Base-by-base conservation (phyloP, 805 yeast species). In the Metschnikowia kunwiensis region DNA sequence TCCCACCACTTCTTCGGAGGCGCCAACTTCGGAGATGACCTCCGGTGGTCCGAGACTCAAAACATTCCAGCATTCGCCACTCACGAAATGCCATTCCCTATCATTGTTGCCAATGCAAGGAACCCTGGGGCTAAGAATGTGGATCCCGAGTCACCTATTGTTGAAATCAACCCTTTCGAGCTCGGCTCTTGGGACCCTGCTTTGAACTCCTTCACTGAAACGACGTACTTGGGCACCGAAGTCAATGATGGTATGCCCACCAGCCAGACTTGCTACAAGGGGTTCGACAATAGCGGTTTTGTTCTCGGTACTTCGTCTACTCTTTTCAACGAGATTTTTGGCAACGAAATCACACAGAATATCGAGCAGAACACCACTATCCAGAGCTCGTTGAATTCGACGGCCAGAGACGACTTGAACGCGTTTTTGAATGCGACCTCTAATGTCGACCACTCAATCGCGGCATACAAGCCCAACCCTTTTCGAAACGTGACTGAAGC, bases 221-320 rank as follows among this genome's bases (percentile, higher is more conserved):
- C 73, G 22, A 66, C 64, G 41, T 79, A 69, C 46, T 52, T 80
- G 24, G 86, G 86, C 0, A 61, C 82, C 0, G 30, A 55, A 1
- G 49, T 78, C 7, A 38, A 45, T 18, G 58, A 67, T 28, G 85
- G 84, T 0, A 46, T 40, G 12, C 63, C 78, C 0, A 39, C 36
- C 4, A 45, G 65, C 1, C 36, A 60, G 2, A 11, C 24, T 4
- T 80, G 86, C 47, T 57, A 65, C 19, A 53, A 60, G 2, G 79
- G 77, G 4, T 77, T 66, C 47, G 86, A 80, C 46, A 76, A 77
- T 46, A 61, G 72, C 20, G 80, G 80, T 0, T 80, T 77, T 46
- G 62, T 80, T 4, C 70, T 78, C 0, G 85, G 77, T 0, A 75
- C 85, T 0, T 78, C 84, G 0, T 78, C 86, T 0, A 75, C 82